phyloP scores from a whole-genome alignment of 805 yeast species.

The Spathaspora girioi region DNA sequence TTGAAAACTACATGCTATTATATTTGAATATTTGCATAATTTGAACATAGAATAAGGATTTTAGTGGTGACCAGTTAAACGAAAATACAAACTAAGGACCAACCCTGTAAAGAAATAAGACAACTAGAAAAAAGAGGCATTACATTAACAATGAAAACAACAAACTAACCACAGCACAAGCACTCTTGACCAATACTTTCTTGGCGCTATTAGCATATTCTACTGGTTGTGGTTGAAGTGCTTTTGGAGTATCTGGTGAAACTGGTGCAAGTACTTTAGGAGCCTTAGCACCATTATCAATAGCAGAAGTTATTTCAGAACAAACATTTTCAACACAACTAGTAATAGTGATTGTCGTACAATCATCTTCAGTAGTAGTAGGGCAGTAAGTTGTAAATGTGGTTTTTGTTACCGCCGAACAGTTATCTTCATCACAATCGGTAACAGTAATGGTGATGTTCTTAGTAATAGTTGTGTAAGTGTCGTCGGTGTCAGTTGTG shows the following conservation, averaged over 20 bases:
- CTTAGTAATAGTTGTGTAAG: slow-evolving; percentile 7
- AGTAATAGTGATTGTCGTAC: not conserved
- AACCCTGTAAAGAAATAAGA: too few relatives aligned
- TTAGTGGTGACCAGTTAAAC: too few relatives aligned
- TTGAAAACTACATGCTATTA: too few relatives aligned
- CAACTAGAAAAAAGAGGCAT: too few relatives aligned
- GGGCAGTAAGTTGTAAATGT: slow-evolving; percentile 3
- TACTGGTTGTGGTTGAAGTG: slow-evolving; percentile 3
- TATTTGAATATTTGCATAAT: too few relatives aligned
- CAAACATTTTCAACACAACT: not conserved
- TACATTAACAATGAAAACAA: not conserved
- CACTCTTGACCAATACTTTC: slow-evolving; percentile 19
- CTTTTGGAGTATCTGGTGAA: too few relatives aligned
- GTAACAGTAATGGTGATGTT: not conserved
- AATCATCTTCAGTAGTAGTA: slow-evolving; percentile 1
- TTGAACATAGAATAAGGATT: too few relatives aligned
- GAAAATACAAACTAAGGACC: not conserved
- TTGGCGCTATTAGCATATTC: slow-evolving; percentile 11
- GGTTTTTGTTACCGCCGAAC: too few relatives aligned
- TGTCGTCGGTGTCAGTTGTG: not conserved
- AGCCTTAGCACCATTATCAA: slow-evolving; percentile 10
- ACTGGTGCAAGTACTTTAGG: slow-evolving; percentile 8
- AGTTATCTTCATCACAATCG: too few relatives aligned
- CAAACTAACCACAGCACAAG: slow-evolving; percentile 4
- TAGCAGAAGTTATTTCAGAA: not conserved